Conservation (phyloP, 148 eudicot species). For the Beta vulgaris region DNA sequence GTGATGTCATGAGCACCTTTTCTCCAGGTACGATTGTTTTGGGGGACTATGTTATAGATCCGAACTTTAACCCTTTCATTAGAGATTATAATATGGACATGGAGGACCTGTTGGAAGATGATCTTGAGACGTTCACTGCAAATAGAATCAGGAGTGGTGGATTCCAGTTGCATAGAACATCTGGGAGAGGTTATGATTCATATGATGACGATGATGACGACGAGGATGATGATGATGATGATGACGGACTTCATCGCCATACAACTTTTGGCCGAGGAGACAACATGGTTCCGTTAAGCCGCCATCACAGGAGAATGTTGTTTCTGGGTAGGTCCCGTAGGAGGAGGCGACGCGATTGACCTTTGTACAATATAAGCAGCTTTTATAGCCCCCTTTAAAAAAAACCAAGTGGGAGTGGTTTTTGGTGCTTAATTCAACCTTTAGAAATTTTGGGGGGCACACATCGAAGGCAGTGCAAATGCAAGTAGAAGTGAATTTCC, state of each 20-base stretch:
- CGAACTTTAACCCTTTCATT: constrained; percentile 33
- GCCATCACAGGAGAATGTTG: constrained; percentile 33
- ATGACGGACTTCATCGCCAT: constrained; percentile 17
- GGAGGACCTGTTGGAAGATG: constrained; percentile 41
- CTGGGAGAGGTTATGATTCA: constrained; percentile 36
- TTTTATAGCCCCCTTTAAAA: background rate
- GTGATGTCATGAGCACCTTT: constrained; percentile 72
- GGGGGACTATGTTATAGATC: constrained; percentile 79
- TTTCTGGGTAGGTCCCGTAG: constrained; percentile 36
- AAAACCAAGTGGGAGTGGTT: constrained; percentile 10
- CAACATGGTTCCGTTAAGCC: constrained; percentile 32
- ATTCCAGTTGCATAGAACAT: constrained; percentile 26
- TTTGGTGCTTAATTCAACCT: constrained; percentile 10
- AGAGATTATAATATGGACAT: constrained; percentile 31
- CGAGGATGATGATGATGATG: constrained; percentile 19
- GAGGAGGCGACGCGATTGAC: constrained; percentile 33
- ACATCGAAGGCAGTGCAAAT: constrained; percentile 10
- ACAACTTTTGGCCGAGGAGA: constrained; percentile 24
- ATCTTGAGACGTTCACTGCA: constrained; percentile 34
- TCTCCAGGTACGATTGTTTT: constrained; percentile 65
- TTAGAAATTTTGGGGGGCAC: constrained; percentile 18
- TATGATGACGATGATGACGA: constrained; percentile 30
- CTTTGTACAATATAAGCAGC: background rate
- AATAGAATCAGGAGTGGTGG: constrained; percentile 26
- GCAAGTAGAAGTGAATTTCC: constrained; percentile 11